A percentile compares a stretch with the other conserved stretches of the same genome.
Evolutionary conservation across 257 asterid species (phyloP).

Genomic region (Sherardia arvensis): DNA sequence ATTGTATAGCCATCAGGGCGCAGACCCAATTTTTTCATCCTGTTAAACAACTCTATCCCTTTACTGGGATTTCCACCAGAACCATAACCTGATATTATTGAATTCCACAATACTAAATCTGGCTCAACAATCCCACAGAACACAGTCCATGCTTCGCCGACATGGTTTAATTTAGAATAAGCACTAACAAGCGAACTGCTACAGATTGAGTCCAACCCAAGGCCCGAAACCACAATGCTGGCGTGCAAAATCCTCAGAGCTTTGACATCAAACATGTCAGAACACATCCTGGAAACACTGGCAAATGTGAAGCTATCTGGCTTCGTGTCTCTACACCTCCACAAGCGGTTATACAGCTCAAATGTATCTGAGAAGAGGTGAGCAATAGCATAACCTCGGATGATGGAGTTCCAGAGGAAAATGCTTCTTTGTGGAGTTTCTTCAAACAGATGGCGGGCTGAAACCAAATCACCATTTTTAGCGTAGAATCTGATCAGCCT

Average conservation of each 20-base stretch:
- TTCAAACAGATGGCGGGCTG: constrained; percentile 74
- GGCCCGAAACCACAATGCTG: constrained; percentile 38
- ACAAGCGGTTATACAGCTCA: constrained; percentile 40
- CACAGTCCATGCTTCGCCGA: constrained; percentile 36
- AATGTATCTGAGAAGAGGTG: constrained; percentile 36
- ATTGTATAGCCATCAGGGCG: constrained; percentile 60
- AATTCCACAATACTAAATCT: constrained; percentile 73
- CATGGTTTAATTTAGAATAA: constrained; percentile 54
- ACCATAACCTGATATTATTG: constrained; percentile 63
- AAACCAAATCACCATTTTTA: constrained; percentile 36
- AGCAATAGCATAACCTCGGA: constrained; percentile 64
- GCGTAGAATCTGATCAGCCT: constrained; percentile 54
- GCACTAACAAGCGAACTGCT: constrained; percentile 57
- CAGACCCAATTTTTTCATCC: constrained; percentile 41
- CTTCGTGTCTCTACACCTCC: constrained; percentile 26
- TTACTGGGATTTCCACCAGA: constrained; percentile 32
- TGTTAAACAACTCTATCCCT: constrained; percentile 32
- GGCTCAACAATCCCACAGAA: constrained; percentile 46
- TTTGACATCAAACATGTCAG: constrained; percentile 28
- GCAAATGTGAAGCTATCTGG: constrained; percentile 77
- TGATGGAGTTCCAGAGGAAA: constrained; percentile 75
- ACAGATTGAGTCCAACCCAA: constrained; percentile 50
- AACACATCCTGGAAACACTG: constrained; percentile 56
- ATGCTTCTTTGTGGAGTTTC: constrained; percentile 48
- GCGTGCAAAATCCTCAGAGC: constrained; percentile 50